These are phyloP conservation scores for Lyophyllum decastes DNA, from an alignment of 768 basidiomycete species.

Conservation along the genomic window DNA sequence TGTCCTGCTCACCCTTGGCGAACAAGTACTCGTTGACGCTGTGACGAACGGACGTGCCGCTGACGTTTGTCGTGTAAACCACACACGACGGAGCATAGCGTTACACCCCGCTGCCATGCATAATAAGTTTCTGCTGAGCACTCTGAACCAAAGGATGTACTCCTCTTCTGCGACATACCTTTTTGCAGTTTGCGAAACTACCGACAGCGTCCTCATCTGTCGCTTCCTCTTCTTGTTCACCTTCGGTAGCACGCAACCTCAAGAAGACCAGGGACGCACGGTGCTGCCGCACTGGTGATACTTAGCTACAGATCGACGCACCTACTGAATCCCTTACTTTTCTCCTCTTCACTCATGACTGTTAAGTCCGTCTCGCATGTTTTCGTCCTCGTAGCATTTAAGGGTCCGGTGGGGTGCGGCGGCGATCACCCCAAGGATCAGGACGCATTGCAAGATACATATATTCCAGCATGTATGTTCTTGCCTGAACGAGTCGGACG, in stretches of 20 bases:
- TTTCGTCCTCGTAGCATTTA: no score
- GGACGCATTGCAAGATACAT: no score
- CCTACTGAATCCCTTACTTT: slow-evolving; percentile 91
- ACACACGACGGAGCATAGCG: slow-evolving; percentile 88
- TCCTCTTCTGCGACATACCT: slow-evolving; percentile 90
- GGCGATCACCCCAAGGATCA: no score
- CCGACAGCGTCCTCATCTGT: slow-evolving; percentile 76
- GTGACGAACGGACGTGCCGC: slow-evolving; percentile 7
- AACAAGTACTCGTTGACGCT: slow-evolving; percentile 58
- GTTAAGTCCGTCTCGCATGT: no score
- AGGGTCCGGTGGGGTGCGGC: no score
- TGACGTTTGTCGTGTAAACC: slow-evolving; percentile 55
- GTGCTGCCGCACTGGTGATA: slow-evolving; percentile 50
- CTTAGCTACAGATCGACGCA: slow-evolving; percentile 72
- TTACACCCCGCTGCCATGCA: slow-evolving; percentile 95
- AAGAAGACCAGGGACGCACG: slow-evolving; percentile 6
- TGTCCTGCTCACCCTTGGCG: slow-evolving; percentile 51
- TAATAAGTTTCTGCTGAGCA: slow-evolving; percentile 74
- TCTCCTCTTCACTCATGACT: slow-evolving; percentile 89
- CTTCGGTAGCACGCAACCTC: slow-evolving; percentile 29
- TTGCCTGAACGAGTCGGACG: no score
- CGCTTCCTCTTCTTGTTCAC: slow-evolving; percentile 53
- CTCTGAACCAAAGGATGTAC: slow-evolving; percentile 80
- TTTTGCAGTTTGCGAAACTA: slow-evolving; percentile 81
- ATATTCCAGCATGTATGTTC: no score